Evolutionary conservation across 2,329 filamentous ascomycete genomes (phyloP).

Genomic region (Rhynchosporium secalis): DNA sequence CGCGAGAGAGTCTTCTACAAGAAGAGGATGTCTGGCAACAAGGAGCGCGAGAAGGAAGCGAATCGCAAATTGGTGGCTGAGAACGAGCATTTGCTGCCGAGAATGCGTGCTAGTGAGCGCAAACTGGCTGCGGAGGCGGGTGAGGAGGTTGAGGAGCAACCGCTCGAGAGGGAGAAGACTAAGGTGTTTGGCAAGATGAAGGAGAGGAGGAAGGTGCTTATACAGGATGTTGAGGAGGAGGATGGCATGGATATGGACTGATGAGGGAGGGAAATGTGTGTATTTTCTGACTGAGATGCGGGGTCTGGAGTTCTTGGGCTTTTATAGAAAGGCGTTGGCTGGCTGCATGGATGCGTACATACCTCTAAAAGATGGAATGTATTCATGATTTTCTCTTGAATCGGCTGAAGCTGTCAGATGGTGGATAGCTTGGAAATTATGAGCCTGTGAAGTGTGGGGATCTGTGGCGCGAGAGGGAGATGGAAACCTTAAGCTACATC

Average conservation of each 20-base stretch:
- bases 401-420: not conserved
- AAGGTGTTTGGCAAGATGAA: conserved; percentile 44
- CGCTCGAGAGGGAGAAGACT: conserved; percentile 46
- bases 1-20: conserved; percentile 93
- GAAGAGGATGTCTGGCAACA: conserved; percentile 88
- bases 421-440: not conserved
- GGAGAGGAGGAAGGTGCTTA: conserved; percentile 44
- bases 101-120: conserved; percentile 64
- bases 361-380: not conserved
- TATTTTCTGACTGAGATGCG: conserved; percentile 17
- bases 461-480: not conserved
- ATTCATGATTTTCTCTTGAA: not conserved
- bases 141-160: conserved; percentile 47
- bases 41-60: conserved; percentile 73
- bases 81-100: conserved; percentile 88
- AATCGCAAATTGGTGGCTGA: conserved; percentile 87
- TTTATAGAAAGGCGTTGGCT: conserved; percentile 17
- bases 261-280: conserved; percentile 28
- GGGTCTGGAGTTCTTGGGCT: conserved; percentile 24
- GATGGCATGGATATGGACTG: conserved; percentile 51
- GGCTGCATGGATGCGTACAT: conserved; percentile 16
- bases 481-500: not conserved
- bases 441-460: not conserved
- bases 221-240: conserved; percentile 47
- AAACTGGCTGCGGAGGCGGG: conserved; percentile 7